phyloP scores from a whole-genome alignment of 2,329 filamentous ascomycete species.

The Trichoderma hamatum region DNA sequence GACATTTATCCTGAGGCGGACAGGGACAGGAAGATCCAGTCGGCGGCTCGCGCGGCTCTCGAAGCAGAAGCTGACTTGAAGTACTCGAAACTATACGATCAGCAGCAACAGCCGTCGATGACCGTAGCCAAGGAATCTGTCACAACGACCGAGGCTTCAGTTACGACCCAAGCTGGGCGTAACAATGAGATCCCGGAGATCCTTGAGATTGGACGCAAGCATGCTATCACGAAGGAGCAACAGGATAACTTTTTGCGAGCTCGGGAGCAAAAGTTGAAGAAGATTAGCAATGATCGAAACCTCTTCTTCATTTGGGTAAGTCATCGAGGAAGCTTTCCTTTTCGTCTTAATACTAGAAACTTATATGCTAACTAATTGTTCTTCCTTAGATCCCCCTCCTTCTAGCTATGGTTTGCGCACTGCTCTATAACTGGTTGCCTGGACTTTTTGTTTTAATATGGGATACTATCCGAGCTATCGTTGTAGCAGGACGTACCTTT shows the following conservation, averaged over 20 bases:
- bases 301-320: slow-evolving; percentile 71
- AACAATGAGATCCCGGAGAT: slow-evolving; percentile 45
- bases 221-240: slow-evolving; percentile 66
- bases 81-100: slow-evolving; percentile 57
- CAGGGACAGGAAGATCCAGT: slow-evolving; percentile 59
- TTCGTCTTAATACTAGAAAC: background rate
- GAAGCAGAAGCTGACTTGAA: slow-evolving; percentile 63
- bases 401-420: slow-evolving; percentile 51
- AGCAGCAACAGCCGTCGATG: slow-evolving; percentile 34
- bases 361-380: slow-evolving; percentile 31
- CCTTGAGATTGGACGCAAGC: slow-evolving; percentile 64
- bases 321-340: slow-evolving; percentile 30
- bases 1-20: slow-evolving; percentile 70
- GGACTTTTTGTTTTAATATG: slow-evolving; percentile 47
- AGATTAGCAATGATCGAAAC: slow-evolving; percentile 64
- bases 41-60: slow-evolving; percentile 59
- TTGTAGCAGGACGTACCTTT: slow-evolving; percentile 35
- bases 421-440: slow-evolving; percentile 56
- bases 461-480: slow-evolving; percentile 40
- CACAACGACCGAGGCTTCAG: background rate
- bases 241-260: slow-evolving; percentile 64
- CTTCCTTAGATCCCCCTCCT: slow-evolving; percentile 53
- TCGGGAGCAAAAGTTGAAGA: slow-evolving; percentile 65
- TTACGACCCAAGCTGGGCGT: slow-evolving; percentile 31
- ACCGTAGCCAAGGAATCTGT: background rate